Percentiles rank a stretch among this genome's conserved stretches.
These are phyloP conservation scores for Pisolithus tinctorius DNA, from an alignment of 768 basidiomycete genomes.

Conservation along the genomic window DNA sequence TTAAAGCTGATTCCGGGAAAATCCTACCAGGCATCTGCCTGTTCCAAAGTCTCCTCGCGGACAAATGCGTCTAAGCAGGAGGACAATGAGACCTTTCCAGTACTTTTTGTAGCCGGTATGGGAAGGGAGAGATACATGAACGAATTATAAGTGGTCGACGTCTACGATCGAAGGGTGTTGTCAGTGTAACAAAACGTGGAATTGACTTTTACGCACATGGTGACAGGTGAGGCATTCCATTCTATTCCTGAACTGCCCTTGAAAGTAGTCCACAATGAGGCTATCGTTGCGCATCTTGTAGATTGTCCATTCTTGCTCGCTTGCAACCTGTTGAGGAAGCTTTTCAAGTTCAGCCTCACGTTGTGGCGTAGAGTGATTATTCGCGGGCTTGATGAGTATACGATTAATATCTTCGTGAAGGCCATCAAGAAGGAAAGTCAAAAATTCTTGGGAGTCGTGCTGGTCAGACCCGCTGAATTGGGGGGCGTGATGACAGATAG, in stretches of 20 bases:
- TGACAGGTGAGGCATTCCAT: slow-evolving; percentile 87
- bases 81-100: slow-evolving; percentile 59
- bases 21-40: slow-evolving; percentile 86
- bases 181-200: slow-evolving; percentile 8
- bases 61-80: slow-evolving; percentile 89
- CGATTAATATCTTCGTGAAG: slow-evolving; percentile 87
- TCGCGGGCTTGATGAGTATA: slow-evolving; percentile 59
- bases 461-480: slow-evolving; percentile 86
- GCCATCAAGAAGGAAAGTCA: slow-evolving; percentile 89
- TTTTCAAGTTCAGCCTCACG: slow-evolving; percentile 86
- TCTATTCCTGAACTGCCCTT: slow-evolving; percentile 91
- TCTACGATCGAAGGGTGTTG: slow-evolving; percentile 39
- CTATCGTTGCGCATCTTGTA: slow-evolving; percentile 90
- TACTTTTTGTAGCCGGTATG: slow-evolving; percentile 59
- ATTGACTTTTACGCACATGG: slow-evolving; percentile 45
- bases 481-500: slow-evolving; percentile 49
- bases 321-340: slow-evolving; percentile 80
- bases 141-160: slow-evolving; percentile 93
- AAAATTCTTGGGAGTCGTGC: slow-evolving; percentile 97
- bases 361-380: slow-evolving; percentile 58
- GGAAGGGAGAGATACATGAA: slow-evolving; percentile 95
- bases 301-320: slow-evolving; percentile 87
- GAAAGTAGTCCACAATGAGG: slow-evolving; percentile 93
- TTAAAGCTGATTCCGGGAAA: neutral
- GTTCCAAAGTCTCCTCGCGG: slow-evolving; percentile 83